Base-by-base conservation (phyloP, 192 early-diverging fungal genomes). In the Coemansia sp. region DNA sequence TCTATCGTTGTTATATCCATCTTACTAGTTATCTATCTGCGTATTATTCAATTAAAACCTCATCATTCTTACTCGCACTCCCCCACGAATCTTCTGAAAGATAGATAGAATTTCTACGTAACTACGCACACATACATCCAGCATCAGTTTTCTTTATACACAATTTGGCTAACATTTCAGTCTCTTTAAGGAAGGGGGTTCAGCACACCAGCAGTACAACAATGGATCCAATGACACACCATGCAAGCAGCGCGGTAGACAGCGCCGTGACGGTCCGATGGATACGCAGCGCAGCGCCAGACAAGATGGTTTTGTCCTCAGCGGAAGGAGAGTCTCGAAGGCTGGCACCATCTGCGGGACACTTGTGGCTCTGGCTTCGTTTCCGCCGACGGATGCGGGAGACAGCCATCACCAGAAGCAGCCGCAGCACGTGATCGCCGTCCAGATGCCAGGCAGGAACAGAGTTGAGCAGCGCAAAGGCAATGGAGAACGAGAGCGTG, bases 391-490 rank as follows among this genome's bases (percentile, higher is more conserved):
- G 5, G 57, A 54, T 13, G 23, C 52, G 3, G 11, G 9, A 12
- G 18, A 18, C 32, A 38, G 48, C 21, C n/a, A 75, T 4, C 26
- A 3, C 26, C 26, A 44, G 54, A 38, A 71, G 13, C 18, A 76
- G 61, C 39, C 63, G 44, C 58, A 81, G 50, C 13, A 58, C 48
- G 53, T 71, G 70, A 9, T 76, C 70, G 16, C 79, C 79, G 38
- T 81, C 79, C 26, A 81, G 48, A 11, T 76, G 49, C 67, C 67
- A 73, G 1, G 74, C 79, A 0, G 79, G 79, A 8, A 72, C 42
- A 5, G 74, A 67, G 67, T 81, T 81, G 11, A 81, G 73, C 41
- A 76, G 52, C 38, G 70, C 69, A 21, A 81, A 68, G 12, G 74
- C 79, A 40, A 81, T 16, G 19, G 73, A 76, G 15, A 81, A 76